A percentile compares a stretch with the other conserved stretches of the same genome.
These are phyloP conservation scores for Rhododendron kiyosumense DNA, from an alignment of 148 eudicot species.

Conservation along the genomic window DNA sequence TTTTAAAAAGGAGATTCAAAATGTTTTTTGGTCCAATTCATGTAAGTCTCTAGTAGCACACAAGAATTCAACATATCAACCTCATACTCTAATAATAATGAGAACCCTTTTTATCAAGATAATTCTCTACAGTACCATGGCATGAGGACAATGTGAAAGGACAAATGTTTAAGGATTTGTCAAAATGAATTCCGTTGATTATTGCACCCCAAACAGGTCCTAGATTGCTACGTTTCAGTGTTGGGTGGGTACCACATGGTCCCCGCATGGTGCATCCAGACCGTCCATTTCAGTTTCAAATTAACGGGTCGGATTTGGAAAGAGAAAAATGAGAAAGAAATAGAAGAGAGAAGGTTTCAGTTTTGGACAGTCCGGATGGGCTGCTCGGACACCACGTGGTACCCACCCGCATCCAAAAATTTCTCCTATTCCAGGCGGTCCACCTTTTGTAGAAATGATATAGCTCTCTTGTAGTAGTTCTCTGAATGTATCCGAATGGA, in stretches of 20 bases:
- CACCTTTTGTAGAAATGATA: background rate
- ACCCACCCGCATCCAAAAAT: no score
- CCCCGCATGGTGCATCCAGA: no score
- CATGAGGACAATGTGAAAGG: slow-evolving; percentile 6
- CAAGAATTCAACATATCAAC: background rate
- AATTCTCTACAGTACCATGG: background rate
- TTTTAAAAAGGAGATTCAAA: background rate
- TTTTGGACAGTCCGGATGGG: no score
- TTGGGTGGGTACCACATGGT: no score
- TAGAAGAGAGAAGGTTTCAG: no score
- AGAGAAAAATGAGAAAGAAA: no score
- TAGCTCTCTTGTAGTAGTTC: slow-evolving; percentile 5
- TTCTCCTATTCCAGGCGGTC: background rate
- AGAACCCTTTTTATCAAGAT: background rate
- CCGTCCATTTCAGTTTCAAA: no score
- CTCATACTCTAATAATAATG: background rate
- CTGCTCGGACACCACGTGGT: no score
- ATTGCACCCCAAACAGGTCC: background rate
- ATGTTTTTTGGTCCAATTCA: background rate
- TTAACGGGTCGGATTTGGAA: no score
- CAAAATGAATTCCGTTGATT: background rate
- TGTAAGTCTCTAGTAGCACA: background rate
- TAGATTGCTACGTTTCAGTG: background rate
- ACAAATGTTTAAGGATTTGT: slow-evolving; percentile 1
- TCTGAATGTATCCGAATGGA: slow-evolving; percentile 5